A percentile compares a stretch with the other conserved stretches of the same genome.
Conservation (phyloP, 371 early-diverging fungal species). For the Mucor mucedo region DNA sequence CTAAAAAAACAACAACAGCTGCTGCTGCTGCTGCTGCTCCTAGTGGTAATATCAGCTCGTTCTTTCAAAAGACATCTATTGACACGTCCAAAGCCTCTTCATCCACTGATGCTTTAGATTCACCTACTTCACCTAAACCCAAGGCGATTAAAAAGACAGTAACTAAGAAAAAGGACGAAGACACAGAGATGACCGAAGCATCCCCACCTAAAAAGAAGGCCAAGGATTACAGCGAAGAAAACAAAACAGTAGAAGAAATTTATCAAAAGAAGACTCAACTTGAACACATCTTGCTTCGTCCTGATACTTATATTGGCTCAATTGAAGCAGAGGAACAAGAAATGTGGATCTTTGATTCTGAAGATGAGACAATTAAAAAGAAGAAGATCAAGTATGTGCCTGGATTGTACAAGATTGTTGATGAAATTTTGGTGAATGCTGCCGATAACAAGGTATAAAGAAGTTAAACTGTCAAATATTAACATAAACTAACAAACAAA, state of each 20-base stretch:
- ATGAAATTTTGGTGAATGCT: slow-evolving; percentile 99
- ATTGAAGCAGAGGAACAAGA: slow-evolving; percentile 84
- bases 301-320: slow-evolving; percentile 99
- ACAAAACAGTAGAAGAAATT: slow-evolving; percentile 87
- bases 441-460: slow-evolving; percentile 85
- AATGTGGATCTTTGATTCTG: slow-evolving; percentile 89
- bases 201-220: background rate
- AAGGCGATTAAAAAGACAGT: slow-evolving; percentile 16
- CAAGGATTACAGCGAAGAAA: slow-evolving; percentile 10
- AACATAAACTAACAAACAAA: background rate
- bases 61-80: background rate
- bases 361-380: slow-evolving; percentile 68
- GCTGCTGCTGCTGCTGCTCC: background rate
- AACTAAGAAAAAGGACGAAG: too few species aligned
- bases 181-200: background rate
- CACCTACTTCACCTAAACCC: slow-evolving; percentile 16
- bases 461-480: background rate
- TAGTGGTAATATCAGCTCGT: slow-evolving; percentile 1
- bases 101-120: background rate
- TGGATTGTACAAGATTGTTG: slow-evolving; percentile 99
- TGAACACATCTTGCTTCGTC: slow-evolving; percentile 98
- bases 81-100: background rate
- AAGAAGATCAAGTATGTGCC: slow-evolving; percentile 91
- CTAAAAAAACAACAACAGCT: slow-evolving; percentile 11
- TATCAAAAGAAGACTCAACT: slow-evolving; percentile 99